Evolutionary conservation across 768 basidiomycete genomes (phyloP).

Genomic region (Leucocoprinus leucothites): DNA sequence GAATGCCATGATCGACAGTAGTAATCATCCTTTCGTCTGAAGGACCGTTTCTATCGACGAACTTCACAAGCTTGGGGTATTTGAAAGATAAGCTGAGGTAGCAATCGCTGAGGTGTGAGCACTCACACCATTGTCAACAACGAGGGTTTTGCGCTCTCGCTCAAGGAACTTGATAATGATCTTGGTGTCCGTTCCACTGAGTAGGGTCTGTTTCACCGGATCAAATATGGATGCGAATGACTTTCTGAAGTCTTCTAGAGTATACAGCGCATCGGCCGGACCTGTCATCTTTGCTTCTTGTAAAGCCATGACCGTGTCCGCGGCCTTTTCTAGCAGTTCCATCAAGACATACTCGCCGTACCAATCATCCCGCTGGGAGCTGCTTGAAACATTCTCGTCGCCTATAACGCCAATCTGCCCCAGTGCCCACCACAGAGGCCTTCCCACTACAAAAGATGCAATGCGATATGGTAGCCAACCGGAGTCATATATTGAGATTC

Average conservation of each 20-base stretch:
- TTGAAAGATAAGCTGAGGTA: background rate
- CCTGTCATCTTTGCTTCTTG: conserved; percentile 41
- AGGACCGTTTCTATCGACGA: conserved; percentile 42
- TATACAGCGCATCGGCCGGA: conserved; percentile 62
- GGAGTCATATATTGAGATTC: conserved; percentile 62
- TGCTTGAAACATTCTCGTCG: conserved; percentile 47
- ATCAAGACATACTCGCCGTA: conserved; percentile 74
- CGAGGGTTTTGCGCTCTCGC: conserved; percentile 65
- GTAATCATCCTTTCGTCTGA: conserved; percentile 50
- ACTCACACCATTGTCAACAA: conserved; percentile 66
- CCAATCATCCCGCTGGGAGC: conserved; percentile 35
- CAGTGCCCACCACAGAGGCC: conserved; percentile 85
- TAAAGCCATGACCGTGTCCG: conserved; percentile 48
- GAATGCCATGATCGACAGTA: conserved; percentile 76
- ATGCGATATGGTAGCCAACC: conserved; percentile 70
- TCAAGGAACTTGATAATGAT: conserved; percentile 77
- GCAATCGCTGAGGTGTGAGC: background rate
- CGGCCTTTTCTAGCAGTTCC: conserved; percentile 61
- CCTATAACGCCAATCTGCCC: conserved; percentile 73
- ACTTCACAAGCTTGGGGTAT: conserved; percentile 82
- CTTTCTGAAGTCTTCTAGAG: conserved; percentile 52
- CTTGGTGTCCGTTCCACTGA: conserved; percentile 63
- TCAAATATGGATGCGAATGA: conserved; percentile 48
- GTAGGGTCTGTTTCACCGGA: conserved; percentile 15
- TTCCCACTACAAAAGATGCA: conserved; percentile 68